Evolutionary conservation across 371 early-diverging fungal species (phyloP).

Genomic region (Circinella umbellata): DNA sequence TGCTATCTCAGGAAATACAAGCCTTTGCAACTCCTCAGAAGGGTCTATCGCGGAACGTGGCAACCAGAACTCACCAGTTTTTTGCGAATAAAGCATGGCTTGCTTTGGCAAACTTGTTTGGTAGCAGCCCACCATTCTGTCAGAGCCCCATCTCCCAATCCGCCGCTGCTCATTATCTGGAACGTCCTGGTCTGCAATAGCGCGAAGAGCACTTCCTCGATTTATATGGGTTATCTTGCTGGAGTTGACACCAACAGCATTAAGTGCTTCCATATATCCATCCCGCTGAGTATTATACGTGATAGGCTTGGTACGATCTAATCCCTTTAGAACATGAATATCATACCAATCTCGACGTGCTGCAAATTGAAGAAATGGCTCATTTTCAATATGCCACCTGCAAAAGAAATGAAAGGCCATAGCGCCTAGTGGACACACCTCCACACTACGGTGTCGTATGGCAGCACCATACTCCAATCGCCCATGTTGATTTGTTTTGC

Average conservation of each 20-base stretch:
- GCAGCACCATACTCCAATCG: background rate
- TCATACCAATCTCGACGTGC: background rate
- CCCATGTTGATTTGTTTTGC: background rate
- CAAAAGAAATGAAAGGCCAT: slow-evolving; percentile 2
- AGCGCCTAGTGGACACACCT: background rate
- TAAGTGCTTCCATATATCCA: background rate
- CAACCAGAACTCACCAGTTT: too few species aligned
- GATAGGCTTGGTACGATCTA: background rate
- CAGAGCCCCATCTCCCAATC: background rate
- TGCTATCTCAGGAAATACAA: too few species aligned
- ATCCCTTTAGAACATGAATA: background rate
- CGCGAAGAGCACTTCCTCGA: background rate
- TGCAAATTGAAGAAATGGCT: background rate
- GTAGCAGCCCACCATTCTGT: background rate
- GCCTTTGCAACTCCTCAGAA: too few species aligned
- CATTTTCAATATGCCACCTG: slow-evolving; percentile 2
- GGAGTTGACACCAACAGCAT: background rate
- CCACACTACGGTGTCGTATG: background rate
- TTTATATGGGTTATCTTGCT: background rate
- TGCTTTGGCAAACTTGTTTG: too few species aligned
- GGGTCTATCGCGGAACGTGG: too few species aligned
- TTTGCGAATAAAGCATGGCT: too few species aligned
- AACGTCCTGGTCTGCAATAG: background rate
- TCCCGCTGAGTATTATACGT: background rate
- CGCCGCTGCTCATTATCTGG: background rate